Percentiles rank a stretch among this genome's conserved stretches.
These are phyloP conservation scores for Leccinum pallidistipes DNA, from an alignment of 1,284 basidiomycete genomes.

Conservation along the genomic window DNA sequence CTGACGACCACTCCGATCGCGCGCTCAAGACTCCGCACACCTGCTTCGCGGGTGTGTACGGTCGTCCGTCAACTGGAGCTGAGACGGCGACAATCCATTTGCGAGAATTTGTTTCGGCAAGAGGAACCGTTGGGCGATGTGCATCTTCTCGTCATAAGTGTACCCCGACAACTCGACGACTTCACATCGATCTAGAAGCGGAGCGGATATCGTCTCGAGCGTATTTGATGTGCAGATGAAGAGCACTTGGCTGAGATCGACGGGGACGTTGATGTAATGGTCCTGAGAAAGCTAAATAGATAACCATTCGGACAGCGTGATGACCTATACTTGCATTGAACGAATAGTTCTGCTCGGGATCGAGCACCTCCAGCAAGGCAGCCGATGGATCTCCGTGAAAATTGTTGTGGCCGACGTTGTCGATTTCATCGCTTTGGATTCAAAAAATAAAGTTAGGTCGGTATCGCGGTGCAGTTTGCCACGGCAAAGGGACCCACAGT, in stretches of 20 bases:
- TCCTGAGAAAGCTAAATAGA: conserved; percentile 50
- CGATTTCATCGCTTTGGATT: conserved; percentile 71
- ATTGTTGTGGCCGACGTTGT: conserved; percentile 85
- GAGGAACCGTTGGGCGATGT: no score
- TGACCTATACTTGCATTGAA: conserved; percentile 60
- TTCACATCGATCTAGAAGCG: conserved; percentile 77
- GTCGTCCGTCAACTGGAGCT: no score
- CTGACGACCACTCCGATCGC: no score
- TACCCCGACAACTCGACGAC: conserved; percentile 65
- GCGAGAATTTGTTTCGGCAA: no score
- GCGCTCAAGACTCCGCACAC: no score
- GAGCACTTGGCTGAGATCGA: conserved; percentile 84
- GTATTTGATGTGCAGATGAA: conserved; percentile 91
- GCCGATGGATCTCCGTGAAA: conserved; percentile 90
- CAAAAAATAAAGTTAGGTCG: conserved; percentile 24
- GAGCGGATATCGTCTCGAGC: conserved; percentile 85
- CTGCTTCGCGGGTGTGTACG: no score
- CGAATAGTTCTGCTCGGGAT: conserved; percentile 88
- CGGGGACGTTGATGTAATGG: conserved; percentile 89
- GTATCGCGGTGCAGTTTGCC: conserved; percentile 13
- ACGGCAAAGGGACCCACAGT: conserved; percentile 50
- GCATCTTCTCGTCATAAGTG: no score
- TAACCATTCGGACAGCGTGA: neutral
- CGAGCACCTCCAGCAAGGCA: conserved; percentile 86
- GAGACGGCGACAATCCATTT: no score